phyloP scores from a whole-genome alignment of 805 yeast species.

The Saccharomycopsis oosterbeekiorum region DNA sequence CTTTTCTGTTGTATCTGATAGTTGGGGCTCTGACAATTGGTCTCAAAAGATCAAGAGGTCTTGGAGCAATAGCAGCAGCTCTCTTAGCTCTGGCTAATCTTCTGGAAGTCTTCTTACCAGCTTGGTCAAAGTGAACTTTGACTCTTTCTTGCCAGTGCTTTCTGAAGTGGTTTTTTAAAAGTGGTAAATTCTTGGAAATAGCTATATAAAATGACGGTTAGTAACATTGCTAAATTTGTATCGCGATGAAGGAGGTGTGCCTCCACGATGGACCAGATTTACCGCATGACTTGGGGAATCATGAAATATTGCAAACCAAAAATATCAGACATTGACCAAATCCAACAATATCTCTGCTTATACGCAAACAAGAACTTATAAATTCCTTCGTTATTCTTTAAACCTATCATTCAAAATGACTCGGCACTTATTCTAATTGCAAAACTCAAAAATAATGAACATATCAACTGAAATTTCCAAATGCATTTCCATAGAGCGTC shows the following conservation, averaged over 20 bases:
- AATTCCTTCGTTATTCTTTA: too few species aligned
- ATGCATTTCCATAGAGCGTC: too few species aligned
- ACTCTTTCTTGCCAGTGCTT: slow-evolving; percentile 99
- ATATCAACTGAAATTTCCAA: too few species aligned
- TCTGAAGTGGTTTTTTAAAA: slow-evolving; percentile 99
- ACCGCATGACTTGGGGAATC: too few species aligned
- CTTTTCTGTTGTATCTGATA: slow-evolving; percentile 97
- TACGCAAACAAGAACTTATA: too few species aligned
- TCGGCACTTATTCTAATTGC: too few species aligned
- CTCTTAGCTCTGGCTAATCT: slow-evolving; percentile 87
- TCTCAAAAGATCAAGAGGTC: slow-evolving; percentile 92
- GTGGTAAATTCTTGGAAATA: slow-evolving; percentile 97
- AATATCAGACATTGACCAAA: too few species aligned
- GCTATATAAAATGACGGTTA: slow-evolving; percentile 37
- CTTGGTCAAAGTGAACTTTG: slow-evolving; percentile 99
- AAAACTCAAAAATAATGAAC: too few species aligned
- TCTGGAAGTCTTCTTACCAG: slow-evolving; percentile 98
- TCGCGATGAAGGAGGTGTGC: not conserved
- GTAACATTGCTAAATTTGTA: not conserved
- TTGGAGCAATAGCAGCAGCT: slow-evolving; percentile 95
- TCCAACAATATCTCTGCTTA: too few species aligned
- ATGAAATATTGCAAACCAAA: too few species aligned
- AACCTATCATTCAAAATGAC: too few species aligned
- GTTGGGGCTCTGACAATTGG: slow-evolving; percentile 99
- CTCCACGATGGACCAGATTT: not conserved